These are phyloP conservation scores for Lachancea dasiensis DNA, from an alignment of 805 yeast species.

Conservation along the genomic window DNA sequence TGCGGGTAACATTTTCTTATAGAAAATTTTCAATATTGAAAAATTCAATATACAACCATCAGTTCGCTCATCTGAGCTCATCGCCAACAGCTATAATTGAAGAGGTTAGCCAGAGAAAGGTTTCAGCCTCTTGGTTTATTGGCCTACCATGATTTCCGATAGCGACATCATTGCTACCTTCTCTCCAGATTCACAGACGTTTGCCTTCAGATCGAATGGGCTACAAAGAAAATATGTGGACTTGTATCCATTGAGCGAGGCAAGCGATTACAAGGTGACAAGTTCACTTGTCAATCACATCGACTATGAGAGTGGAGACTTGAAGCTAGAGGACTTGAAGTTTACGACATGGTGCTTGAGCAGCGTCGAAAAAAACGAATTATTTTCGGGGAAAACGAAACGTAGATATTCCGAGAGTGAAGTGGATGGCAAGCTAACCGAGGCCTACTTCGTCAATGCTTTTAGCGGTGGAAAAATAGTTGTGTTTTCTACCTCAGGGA, in stretches of 20 bases:
- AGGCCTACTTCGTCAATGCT: conserved; percentile 26
- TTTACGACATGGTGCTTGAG: conserved; percentile 27
- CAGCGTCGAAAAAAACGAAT: conserved; percentile 5
- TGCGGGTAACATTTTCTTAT: neutral
- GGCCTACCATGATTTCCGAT: conserved; percentile 1
- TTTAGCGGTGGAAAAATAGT: conserved; percentile 30
- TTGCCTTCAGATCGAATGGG: conserved; percentile 30
- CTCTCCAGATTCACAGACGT: conserved; percentile 28
- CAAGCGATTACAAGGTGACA: conserved; percentile 22
- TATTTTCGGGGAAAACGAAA: conserved; percentile 13
- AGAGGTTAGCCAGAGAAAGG: neutral
- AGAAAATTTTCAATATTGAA: conserved; percentile 3
- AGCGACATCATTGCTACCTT: conserved; percentile 24
- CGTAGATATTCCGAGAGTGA: conserved; percentile 20
- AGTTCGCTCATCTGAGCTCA: conserved; percentile 1
- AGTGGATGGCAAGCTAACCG: conserved; percentile 12
- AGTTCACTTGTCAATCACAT: conserved; percentile 29
- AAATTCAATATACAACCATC: neutral
- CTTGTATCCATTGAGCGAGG: conserved; percentile 28
- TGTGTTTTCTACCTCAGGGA: conserved; percentile 29
- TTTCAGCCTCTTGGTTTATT: neutral
- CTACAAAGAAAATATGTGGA: conserved; percentile 33
- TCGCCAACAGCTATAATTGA: neutral
- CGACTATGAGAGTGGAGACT: conserved; percentile 30
- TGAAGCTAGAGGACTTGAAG: conserved; percentile 22